phyloP scores from a whole-genome alignment of 2,329 filamentous ascomycete genomes.

The Cercospora berteroae region DNA sequence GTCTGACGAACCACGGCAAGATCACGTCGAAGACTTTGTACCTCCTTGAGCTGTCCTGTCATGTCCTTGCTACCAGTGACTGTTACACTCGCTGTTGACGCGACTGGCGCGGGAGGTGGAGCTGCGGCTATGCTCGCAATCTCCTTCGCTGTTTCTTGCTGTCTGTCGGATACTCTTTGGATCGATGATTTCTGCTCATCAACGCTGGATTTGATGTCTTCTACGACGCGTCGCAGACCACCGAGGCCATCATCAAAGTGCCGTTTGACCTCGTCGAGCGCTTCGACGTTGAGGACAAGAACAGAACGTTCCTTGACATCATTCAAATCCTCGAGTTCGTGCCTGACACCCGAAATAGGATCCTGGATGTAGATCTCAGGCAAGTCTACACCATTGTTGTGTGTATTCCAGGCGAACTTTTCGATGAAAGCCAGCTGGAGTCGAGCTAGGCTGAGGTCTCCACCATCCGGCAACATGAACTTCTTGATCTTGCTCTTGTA shows the following conservation, averaged over 20 bases:
- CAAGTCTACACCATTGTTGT: slow-evolving; percentile 85
- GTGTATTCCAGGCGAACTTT: slow-evolving; percentile 98
- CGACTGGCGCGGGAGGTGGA: slow-evolving; percentile 40
- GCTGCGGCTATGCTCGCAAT: slow-evolving; percentile 65
- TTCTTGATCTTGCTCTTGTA: slow-evolving; percentile 98
- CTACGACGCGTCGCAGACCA: slow-evolving; percentile 75
- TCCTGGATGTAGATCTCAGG: slow-evolving; percentile 99
- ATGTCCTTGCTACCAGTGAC: slow-evolving; percentile 39
- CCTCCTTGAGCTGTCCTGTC: slow-evolving; percentile 67
- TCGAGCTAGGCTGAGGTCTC: slow-evolving; percentile 80
- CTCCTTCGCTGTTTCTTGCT: slow-evolving; percentile 85
- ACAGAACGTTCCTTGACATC: slow-evolving; percentile 96
- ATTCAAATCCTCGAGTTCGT: slow-evolving; percentile 87
- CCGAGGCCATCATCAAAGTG: slow-evolving; percentile 92
- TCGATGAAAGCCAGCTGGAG: slow-evolving; percentile 96
- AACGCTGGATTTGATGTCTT: slow-evolving; percentile 78
- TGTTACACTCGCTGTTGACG: slow-evolving; percentile 34
- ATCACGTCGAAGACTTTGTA: slow-evolving; percentile 80
- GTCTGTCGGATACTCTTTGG: slow-evolving; percentile 82
- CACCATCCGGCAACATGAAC: slow-evolving; percentile 81
- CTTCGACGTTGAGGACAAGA: slow-evolving; percentile 89
- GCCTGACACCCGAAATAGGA: slow-evolving; percentile 88
- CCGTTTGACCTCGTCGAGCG: slow-evolving; percentile 90
- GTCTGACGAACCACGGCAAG: slow-evolving; percentile 89
- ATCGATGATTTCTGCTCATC: slow-evolving; percentile 79